These are phyloP conservation scores for Tricholoma saponaceum DNA, from an alignment of 768 basidiomycete species.

Conservation along the genomic window DNA sequence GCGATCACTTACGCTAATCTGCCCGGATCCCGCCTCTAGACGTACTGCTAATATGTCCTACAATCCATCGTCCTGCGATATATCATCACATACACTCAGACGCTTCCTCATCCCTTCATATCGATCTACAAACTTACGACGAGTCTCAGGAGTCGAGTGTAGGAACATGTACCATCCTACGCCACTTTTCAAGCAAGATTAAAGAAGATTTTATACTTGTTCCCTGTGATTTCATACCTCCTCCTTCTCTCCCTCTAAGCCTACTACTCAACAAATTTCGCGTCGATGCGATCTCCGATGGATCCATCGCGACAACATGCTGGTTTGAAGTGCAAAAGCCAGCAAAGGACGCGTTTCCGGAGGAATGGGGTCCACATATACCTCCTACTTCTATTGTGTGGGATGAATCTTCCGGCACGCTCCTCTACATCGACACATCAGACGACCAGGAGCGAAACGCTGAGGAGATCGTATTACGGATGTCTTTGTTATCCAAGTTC, in stretches of 20 bases:
- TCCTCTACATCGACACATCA: conserved; percentile 70
- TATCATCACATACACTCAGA: conserved; percentile 85
- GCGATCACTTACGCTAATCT: conserved; percentile 1
- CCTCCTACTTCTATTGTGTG: conserved; percentile 55
- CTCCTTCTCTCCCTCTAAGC: conserved; percentile 65
- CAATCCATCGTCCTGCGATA: conserved; percentile 68
- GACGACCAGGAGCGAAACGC: conserved; percentile 64
- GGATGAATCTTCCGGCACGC: conserved; percentile 60
- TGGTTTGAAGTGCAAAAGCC: conserved; percentile 52
- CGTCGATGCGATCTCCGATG: conserved; percentile 59
- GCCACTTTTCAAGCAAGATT: conserved; percentile 73
- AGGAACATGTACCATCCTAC: conserved; percentile 74
- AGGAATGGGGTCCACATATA: conserved; percentile 61
- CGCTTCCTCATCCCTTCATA: conserved; percentile 49
- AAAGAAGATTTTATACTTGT: conserved; percentile 84
- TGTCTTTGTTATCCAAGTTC: conserved; percentile 70
- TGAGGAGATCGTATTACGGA: conserved; percentile 71
- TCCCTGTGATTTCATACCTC: conserved; percentile 88
- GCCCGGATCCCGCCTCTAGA: conserved; percentile 40
- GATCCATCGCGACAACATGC: conserved; percentile 60
- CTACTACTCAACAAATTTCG: conserved; percentile 80
- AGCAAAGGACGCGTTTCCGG: conserved; percentile 52
- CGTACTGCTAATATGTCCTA: conserved; percentile 82
- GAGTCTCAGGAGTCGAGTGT: conserved; percentile 61
- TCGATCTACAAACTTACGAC: conserved; percentile 80